Conservation (phyloP, 2,329 filamentous ascomycete species). For the Claviceps sp. region DNA sequence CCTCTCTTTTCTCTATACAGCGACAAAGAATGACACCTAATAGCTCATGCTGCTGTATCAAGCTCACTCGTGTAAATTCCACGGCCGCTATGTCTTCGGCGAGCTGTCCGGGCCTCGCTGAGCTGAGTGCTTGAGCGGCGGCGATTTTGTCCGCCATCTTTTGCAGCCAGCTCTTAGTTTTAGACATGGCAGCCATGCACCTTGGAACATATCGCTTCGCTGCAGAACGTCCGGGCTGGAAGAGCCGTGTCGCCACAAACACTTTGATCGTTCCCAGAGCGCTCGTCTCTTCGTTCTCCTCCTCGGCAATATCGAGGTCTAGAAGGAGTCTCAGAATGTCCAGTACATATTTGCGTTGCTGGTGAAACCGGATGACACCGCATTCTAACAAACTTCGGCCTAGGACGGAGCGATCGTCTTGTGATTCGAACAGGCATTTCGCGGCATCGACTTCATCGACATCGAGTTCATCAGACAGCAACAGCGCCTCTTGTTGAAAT, state of each 20-base stretch:
- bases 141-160: conserved; percentile 63
- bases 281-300: conserved; percentile 35
- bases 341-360: conserved; percentile 68
- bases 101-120: conserved; percentile 34
- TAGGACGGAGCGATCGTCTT: conserved; percentile 52
- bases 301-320: conserved; percentile 42
- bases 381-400: conserved; percentile 64
- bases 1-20: conserved; percentile 63
- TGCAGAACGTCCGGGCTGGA: conserved; percentile 20
- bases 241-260: conserved; percentile 21
- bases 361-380: conserved; percentile 77
- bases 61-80: conserved; percentile 64
- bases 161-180: conserved; percentile 65
- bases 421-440: conserved; percentile 58
- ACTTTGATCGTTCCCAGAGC: conserved; percentile 20
- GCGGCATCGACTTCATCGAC: conserved; percentile 82
- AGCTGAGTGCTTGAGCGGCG: conserved; percentile 61
- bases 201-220: conserved; percentile 55
- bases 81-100: conserved; percentile 63
- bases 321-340: conserved; percentile 74
- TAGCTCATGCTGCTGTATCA: conserved; percentile 81
- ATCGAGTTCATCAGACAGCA: conserved; percentile 77
- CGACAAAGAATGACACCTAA: conserved; percentile 69
- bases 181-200: conserved; percentile 63
- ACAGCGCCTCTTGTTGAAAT: conserved; percentile 70